Evolutionary conservation across 2,329 filamentous ascomycete species (phyloP), one percentile per base, ranked within the genome.

Genomic region (Aspergillus sp.): DNA sequence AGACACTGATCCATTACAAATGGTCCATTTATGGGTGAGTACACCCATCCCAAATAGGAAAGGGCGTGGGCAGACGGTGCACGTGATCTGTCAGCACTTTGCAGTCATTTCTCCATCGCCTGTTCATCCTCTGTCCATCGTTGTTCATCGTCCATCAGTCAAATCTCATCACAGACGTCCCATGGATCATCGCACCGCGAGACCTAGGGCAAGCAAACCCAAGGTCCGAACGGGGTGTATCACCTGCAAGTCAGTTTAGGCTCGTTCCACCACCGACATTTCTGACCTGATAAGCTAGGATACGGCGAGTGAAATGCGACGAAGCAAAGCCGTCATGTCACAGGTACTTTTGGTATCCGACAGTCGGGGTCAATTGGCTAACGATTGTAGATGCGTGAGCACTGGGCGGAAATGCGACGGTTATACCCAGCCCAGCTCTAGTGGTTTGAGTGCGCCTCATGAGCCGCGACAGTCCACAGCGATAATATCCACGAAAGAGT

Each of bases 211-310:
- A 15, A 39, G 33, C 11, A 50, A 35, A 3, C 47, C 47, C 9
- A 50, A 50, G 23, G 47, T 50, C 17, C 59, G 62, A 25, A 88
- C 85, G 1, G 86, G 86, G 41, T 88, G 86, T 72, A 80, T 79
- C 65, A 87, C 84, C 70, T 89, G 86, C 86, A 88, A 88, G 86
- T 88, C 78, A 70, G 85, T 79, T 15, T 27, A 25, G 19, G 27
- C 19, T 31, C 23, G 7, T n/a, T 45, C 17, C 6, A 25, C 14
- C 21, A 8, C n/a, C n/a, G 6, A 48, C 48, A 23, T 50, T 60
- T 45, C 61, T 58, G 17, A 31, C 17, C 4, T 4, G 23, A 31
- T 31, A 3, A 31, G 4, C 14, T n/a, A 64, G 62, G 57, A 59
- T 59, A 62, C 56, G 51, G 52, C 80, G 84, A 61, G 87, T 89